Conservation (phyloP, 2,329 filamentous ascomycete species). For the Chalaropsis thielavioides region DNA sequence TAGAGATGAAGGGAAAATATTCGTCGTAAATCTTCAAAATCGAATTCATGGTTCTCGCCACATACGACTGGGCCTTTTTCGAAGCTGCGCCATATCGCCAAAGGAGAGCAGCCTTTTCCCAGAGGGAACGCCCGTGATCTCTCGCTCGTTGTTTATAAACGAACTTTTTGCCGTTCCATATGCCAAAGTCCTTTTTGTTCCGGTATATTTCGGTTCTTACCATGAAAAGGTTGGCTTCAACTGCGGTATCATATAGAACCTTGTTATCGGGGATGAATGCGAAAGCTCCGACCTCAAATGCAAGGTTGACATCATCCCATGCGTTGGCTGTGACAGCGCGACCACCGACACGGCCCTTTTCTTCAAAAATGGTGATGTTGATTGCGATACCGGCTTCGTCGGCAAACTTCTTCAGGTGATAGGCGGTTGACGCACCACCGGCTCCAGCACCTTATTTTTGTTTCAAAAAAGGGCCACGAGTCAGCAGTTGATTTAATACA, state of each 20-base stretch:
- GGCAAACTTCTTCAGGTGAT: constrained; percentile 62
- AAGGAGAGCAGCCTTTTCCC: constrained; percentile 26
- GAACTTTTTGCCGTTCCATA: constrained; percentile 72
- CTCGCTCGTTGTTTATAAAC: background rate
- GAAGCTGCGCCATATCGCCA: constrained; percentile 79
- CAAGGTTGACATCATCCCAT: constrained; percentile 50
- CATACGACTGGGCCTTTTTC: constrained; percentile 55
- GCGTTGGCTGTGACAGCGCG: constrained; percentile 73
- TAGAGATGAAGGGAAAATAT: constrained; percentile 67
- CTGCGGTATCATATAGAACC: constrained; percentile 57
- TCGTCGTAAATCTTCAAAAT: constrained; percentile 70
- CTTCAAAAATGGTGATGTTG: constrained; percentile 82
- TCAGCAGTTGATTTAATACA: background rate
- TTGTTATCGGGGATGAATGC: constrained; percentile 78
- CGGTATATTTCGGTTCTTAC: constrained; percentile 25
- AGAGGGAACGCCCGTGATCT: background rate
- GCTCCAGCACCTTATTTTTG: constrained; percentile 60
- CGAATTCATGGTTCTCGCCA: constrained; percentile 52
- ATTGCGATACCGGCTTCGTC: constrained; percentile 42
- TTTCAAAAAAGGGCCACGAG: constrained; percentile 3
- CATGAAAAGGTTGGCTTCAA: constrained; percentile 53
- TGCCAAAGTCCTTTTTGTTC: constrained; percentile 38
- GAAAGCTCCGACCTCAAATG: constrained; percentile 76
- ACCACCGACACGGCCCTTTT: constrained; percentile 62
- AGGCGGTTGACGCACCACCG: constrained; percentile 74